phyloP scores from a whole-genome alignment of 2,329 filamentous ascomycete species.

The Furcasterigmium furcatum region DNA sequence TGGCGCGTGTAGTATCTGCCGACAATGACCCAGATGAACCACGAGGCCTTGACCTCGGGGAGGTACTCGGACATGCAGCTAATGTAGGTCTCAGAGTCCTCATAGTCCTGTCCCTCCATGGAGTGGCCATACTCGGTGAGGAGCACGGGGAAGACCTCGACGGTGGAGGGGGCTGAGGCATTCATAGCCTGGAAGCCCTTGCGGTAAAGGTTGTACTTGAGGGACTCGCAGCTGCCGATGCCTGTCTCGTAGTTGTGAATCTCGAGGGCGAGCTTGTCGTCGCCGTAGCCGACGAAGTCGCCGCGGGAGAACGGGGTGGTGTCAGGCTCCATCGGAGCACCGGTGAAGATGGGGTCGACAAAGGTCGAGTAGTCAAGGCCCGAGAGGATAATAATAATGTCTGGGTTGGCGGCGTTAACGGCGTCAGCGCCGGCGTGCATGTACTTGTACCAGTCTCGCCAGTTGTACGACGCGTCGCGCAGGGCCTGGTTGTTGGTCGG shows the following conservation, averaged over 20 bases:
- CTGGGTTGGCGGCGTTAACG: constrained; percentile 40
- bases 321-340: constrained; percentile 43
- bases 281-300: constrained; percentile 43
- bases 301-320: constrained; percentile 36
- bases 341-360: constrained; percentile 46
- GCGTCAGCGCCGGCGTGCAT: constrained; percentile 35
- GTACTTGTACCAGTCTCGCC: constrained; percentile 37
- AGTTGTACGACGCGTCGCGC: constrained; percentile 4
- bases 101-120: constrained; percentile 35
- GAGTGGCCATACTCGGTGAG: constrained; percentile 54
- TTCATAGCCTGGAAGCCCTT: constrained; percentile 52
- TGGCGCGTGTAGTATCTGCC: constrained; percentile 56
- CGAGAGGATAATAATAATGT: constrained; percentile 48
- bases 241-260: constrained; percentile 58
- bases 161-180: constrained; percentile 23
- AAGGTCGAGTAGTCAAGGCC: constrained; percentile 56
- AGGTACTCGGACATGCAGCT: constrained; percentile 49
- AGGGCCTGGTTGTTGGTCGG: constrained; percentile 25
- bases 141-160: constrained; percentile 42
- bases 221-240: constrained; percentile 41
- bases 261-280: constrained; percentile 54
- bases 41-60: constrained; percentile 44
- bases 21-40: constrained; percentile 57
- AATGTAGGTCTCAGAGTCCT: constrained; percentile 46
- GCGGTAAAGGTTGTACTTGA: constrained; percentile 42